Evolutionary conservation across 2,329 filamentous ascomycete species (phyloP), one percentile per base, ranked within the genome.

Genomic region (Alternaria rosae): DNA sequence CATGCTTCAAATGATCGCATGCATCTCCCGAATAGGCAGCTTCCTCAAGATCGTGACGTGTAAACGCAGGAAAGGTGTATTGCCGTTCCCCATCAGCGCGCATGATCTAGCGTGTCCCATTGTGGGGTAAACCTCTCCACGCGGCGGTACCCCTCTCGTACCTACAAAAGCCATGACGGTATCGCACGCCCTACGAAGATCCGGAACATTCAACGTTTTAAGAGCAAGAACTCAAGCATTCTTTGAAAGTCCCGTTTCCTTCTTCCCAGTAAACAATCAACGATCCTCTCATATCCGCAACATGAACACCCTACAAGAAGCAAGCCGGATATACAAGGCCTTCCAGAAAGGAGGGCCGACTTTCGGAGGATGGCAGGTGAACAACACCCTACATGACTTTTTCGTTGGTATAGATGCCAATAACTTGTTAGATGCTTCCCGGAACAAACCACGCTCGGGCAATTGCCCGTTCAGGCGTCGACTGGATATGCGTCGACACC

Each of bases 351-450:
- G 83, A 56, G 81, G 82, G 10, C 76, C 85, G 32, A 82, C 81
- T 17, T 86, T 86, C 60, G 86, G 86, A 61, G 85, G 81, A 72
- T 88, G 86, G 85, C 86, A 88, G 80, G 85, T 86, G 77, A 69
- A 28, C 17, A 32, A 23, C 30, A 17, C 32, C 26, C 11, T 8
- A 20, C 32, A 11, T n/a, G 17, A 20, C 21, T 26, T 13, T 23
- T 25, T 55, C 23, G 4, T 25, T n/a, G n/a, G 8, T 1, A 38
- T n/a, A 38, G 20, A 17, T 7, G 12, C 8, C n/a, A 25, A 52
- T 5, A 8, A 32, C 23, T 17, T 38, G 5, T n/a, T 20, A 70
- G 66, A 67, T 61, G 60, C 58, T 70, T 13, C 66, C 61, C 11
- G 61, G 61, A 9, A 64, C 61, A 21, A 64, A 87, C 64, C 79